Base-by-base conservation (phyloP, 495 filamentous ascomycete genomes). In the Penicillium simplicissimum region DNA sequence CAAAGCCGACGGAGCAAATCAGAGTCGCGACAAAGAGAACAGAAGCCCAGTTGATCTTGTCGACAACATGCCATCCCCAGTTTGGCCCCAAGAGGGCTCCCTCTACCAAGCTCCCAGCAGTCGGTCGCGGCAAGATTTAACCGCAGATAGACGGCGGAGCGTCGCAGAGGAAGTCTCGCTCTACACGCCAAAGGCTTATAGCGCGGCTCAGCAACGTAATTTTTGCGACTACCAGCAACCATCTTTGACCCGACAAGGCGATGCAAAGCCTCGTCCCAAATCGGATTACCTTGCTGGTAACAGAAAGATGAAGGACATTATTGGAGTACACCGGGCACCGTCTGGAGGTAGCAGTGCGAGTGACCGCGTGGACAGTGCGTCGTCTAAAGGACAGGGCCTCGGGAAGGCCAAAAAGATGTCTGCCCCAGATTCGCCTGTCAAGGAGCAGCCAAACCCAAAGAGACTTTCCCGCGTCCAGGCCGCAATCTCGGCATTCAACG, bases 11-110 rank as follows among this genome's bases (percentile, higher is more conserved):
- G 62, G 58, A 14, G 74, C 79, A 5, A 91, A 87, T 71, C 87
- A 71, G 34, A 59, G 61, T 38, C 73, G 74, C 6, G 76, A 95
- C 64, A 94, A 96, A 69, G 92, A 96, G 72, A 96, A 96, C 67
- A 79, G 83, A 14, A 80, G 82, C 54, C 84, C 86, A 13, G 67
- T 77, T 8, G 70, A 77, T 52, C 72, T 83, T 48, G 72, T 76
- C 53, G 73, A 74, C 54, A 70, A 78, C 47, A 72, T 84, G 64
- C 79, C 84, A 31, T 88, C 91, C 19, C 92, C 93, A 3, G 88
- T 92, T 25, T 96, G 91, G 81, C 84, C 87, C 2, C 88, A 93
- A 67, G 93, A 90, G 25, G 76, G 77, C 6, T 79, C 69, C 4
- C 75, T 80, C 42, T 73, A 76, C 38, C 78, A 81, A 47, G 71